phyloP scores from a whole-genome alignment of 2,329 filamentous ascomycete genomes.

The Myriosclerotinia duriaeana region DNA sequence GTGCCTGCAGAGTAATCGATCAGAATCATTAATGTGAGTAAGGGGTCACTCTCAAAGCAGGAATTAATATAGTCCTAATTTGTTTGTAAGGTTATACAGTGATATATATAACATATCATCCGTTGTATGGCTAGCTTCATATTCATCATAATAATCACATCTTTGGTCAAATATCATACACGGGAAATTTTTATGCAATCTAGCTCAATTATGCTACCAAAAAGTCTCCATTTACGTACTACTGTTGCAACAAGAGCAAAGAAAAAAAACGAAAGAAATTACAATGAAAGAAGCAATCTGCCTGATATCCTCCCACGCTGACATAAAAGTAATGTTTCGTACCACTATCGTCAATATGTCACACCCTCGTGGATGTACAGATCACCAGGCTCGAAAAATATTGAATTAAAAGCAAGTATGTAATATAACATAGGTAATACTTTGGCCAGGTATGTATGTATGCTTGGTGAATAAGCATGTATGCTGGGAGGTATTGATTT shows the following conservation, averaged over 20 bases:
- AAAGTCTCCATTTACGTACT: slow-evolving; percentile 30
- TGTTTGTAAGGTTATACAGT: background rate
- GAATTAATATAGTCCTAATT: background rate
- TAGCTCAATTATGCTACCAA: slow-evolving; percentile 37
- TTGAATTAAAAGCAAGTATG: slow-evolving; percentile 33
- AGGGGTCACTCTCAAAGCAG: background rate
- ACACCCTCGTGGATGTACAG: slow-evolving; percentile 36
- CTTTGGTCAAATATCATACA: background rate
- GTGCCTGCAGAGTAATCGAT: too few relatives aligned
- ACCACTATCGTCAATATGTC: slow-evolving; percentile 35
- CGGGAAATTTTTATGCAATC: background rate
- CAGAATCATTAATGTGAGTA: background rate
- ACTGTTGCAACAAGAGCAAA: slow-evolving; percentile 34
- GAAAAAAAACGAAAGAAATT: slow-evolving; percentile 33
- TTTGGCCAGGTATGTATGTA: slow-evolving; percentile 34
- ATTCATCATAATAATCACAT: background rate
- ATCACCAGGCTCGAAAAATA: slow-evolving; percentile 38
- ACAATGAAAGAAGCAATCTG: slow-evolving; percentile 36
- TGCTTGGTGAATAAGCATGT: slow-evolving; percentile 36
- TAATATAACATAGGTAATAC: slow-evolving; percentile 35
- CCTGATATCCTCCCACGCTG: slow-evolving; percentile 35
- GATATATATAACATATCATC: background rate
- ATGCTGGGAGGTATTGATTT: slow-evolving; percentile 29
- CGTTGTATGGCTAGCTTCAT: background rate
- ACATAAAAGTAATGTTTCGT: slow-evolving; percentile 38